These are phyloP conservation scores for Cercospora nicotianae DNA, from an alignment of 2,329 filamentous ascomycete species.

Conservation along the genomic window DNA sequence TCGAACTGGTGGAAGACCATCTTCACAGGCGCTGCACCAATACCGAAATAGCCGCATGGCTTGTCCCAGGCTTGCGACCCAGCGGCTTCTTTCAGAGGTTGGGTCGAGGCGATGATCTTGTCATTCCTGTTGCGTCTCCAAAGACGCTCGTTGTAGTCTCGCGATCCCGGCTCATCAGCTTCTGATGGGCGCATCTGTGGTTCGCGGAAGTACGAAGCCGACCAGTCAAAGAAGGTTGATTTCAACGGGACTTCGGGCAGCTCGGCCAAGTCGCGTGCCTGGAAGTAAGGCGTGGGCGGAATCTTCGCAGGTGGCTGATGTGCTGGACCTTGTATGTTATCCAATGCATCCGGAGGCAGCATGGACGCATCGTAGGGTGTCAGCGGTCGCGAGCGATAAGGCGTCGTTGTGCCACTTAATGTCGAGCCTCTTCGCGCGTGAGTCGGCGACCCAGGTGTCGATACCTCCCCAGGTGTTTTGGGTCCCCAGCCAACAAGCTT, in stretches of 20 bases:
- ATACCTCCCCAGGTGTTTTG: constrained; percentile 29
- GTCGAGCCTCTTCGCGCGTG: constrained; percentile 31
- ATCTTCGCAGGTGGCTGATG: constrained; percentile 71
- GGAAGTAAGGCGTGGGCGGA: constrained; percentile 76
- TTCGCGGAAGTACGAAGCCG: constrained; percentile 93
- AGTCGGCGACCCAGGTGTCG: constrained; percentile 31
- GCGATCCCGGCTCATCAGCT: constrained; percentile 91
- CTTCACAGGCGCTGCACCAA: constrained; percentile 82
- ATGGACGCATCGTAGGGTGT: constrained; percentile 36
- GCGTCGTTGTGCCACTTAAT: constrained; percentile 18
- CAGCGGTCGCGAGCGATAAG: constrained; percentile 47
- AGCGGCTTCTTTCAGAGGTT: constrained; percentile 87
- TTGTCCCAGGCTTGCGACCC: constrained; percentile 85
- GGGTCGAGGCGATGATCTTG: constrained; percentile 84
- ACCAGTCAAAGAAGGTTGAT: constrained; percentile 91
- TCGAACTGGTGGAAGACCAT: constrained; percentile 98
- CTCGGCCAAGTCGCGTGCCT: constrained; percentile 60
- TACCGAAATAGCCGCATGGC: constrained; percentile 79
- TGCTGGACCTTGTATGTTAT: constrained; percentile 50
- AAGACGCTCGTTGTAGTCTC: constrained; percentile 91
- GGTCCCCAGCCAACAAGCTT: constrained; percentile 53
- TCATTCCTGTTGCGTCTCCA: constrained; percentile 94
- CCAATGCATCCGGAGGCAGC: constrained; percentile 71
- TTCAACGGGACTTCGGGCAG: constrained; percentile 69
- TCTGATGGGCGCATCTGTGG: constrained; percentile 97